Base-by-base conservation (phyloP, 768 basidiomycete genomes). In the Trametes cingulata region DNA sequence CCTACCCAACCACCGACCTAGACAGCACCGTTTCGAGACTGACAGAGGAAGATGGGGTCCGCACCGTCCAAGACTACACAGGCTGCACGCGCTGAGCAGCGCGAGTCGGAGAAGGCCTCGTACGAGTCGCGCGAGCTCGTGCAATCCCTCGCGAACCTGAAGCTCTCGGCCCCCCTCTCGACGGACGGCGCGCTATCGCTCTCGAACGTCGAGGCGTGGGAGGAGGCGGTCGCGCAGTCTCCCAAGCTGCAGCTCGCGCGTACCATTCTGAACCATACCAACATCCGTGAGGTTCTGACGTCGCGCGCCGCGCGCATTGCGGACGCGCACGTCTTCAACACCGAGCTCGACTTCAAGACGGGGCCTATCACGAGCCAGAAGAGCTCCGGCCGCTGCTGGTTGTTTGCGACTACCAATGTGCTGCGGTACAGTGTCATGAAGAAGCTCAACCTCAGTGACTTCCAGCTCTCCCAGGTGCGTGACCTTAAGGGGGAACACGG, bases 381-480 rank as follows among this genome's bases (percentile, higher is more conserved):
- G 76, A 85, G 81, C 70, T 91, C 88, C 58, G 95, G 95, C 0
- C 80, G 95, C 47, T 98, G 95, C 77, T 98, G 96, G 95, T 79
- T 97, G 8, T 98, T 98, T 72, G 91, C 95, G 2, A 91, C 92
- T 7, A 95, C 93, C 62, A 93, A 93, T 73, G 83, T 93, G 24
- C 78, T 94, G 60, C 81, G 95, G 42, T 90, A 91, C 74, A 83
- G 86, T 52, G 80, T 95, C 64, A 91, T 93, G 85, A 90, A 90
- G 80, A 85, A 85, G 68, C 81, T 94, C 64, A 90, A 89, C 69
- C 77, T 98, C 41, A 86, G 83, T 60, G 91, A 96, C 41, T 96
- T 98, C 75, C 86, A 98, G 75, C 84, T 95, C 19, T 94, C 91
- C 13, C 95, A 96, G 79, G 90, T 85, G 43, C 24, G 78, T 19